These are phyloP conservation scores for Ophiocytium majus DNA, from an alignment of 352 stramenopile species.

Conservation along the genomic window DNA sequence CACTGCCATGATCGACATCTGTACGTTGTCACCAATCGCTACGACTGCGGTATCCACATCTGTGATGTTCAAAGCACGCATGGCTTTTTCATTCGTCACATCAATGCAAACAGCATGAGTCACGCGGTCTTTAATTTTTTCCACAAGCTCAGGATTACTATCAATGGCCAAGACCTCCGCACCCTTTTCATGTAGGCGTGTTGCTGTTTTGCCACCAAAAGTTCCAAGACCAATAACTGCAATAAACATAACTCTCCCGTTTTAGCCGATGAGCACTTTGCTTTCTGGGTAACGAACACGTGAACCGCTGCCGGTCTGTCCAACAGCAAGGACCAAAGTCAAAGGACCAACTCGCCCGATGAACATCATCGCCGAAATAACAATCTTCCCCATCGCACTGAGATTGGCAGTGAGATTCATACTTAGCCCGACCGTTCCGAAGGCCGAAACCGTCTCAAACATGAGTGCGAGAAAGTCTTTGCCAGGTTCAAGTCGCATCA, in stretches of 20 bases:
- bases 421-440: neutral
- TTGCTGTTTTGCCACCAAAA: neutral
- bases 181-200: neutral
- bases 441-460: neutral
- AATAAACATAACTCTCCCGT: neutral
- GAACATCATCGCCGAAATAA: neutral
- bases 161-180: constrained; percentile 9
- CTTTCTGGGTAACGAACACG: neutral
- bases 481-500: neutral
- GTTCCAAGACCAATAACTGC: constrained; percentile 15
- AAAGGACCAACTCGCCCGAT: neutral
- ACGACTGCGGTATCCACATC: too few relatives aligned
- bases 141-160: neutral
- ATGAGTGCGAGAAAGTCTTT: neutral
- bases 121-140: neutral
- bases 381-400: neutral
- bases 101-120: neutral
- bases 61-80: neutral
- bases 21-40: too few relatives aligned
- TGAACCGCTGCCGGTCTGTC: neutral
- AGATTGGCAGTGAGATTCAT: neutral
- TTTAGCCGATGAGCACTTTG: constrained; percentile 7
- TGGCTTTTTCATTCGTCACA: neutral
- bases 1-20: too few relatives aligned
- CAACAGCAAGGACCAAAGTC: neutral